Conservation (phyloP, 1,284 basidiomycete species). For the Ganoderma sinense region DNA sequence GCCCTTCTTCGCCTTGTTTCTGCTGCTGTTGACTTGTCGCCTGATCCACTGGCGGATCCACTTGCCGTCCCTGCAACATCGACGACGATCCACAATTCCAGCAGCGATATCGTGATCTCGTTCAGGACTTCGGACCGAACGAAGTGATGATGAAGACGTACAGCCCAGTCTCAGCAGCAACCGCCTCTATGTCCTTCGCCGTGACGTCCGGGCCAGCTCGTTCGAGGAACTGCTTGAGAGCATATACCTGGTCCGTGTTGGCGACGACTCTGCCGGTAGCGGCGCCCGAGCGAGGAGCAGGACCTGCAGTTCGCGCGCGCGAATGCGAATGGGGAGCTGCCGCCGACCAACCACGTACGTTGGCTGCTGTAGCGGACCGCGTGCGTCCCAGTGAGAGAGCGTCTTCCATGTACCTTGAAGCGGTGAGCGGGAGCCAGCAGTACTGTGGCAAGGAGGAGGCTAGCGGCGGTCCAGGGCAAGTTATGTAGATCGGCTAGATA, state of each 20-base stretch:
- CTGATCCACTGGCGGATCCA: conserved; percentile 36
- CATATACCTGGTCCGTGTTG: conserved; percentile 22
- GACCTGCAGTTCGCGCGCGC: neutral
- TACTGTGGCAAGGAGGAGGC: neutral
- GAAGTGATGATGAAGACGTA: conserved; percentile 15
- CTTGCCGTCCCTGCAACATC: conserved; percentile 24
- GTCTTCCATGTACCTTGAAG: neutral
- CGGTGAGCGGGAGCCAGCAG: neutral
- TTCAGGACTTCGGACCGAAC: neutral
- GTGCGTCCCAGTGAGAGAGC: neutral
- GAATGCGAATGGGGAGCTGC: neutral
- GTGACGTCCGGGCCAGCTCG: conserved; percentile 22
- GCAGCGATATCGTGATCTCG: neutral
- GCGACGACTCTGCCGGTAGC: conserved; percentile 24
- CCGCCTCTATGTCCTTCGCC: conserved; percentile 28
- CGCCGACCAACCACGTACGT: neutral
- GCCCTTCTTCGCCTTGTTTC: conserved; percentile 12
- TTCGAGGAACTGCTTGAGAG: conserved; percentile 24
- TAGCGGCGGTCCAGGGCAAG: neutral
- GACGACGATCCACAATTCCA: neutral
- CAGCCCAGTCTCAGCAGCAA: conserved; percentile 32
- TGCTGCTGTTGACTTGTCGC: conserved; percentile 16
- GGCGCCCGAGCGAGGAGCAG: neutral
- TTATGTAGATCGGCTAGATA: neutral
- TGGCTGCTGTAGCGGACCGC: conserved; percentile 3